Evolutionary conservation across 192 early-diverging fungal genomes (phyloP), one percentile per base, ranked within the genome.

Genomic region (Backusella westeae): DNA sequence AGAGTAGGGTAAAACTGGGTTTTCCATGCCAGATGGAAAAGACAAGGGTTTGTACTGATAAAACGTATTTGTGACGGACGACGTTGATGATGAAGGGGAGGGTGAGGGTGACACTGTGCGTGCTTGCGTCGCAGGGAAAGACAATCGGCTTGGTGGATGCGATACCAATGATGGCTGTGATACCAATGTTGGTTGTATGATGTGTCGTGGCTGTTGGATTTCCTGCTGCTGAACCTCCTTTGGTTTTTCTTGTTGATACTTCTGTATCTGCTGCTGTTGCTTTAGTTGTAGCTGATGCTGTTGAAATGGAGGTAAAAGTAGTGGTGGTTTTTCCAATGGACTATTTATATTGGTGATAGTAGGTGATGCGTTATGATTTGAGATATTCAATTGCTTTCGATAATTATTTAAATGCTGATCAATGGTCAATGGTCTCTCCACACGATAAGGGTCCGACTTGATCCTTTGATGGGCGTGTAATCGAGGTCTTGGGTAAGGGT

Each of bases 351-450:
- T 46, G 59, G 52, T 67, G 21, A 34, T 10, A 35, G 39, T 21
- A 17, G 26, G 10, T 69, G n/a, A 56, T 42, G 44, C 6, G 42
- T 6, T 44, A 26, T 21, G 46, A 56, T 9, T 49, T n/a, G 56
- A 44, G 70, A 38, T 14, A 49, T 36, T 42, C n/a, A 79, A 63
- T 6, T 67, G 70, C 10, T 53, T 67, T 21, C 75, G 80, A 56
- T 81, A 77, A 26, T 81, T 77, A 42, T 77, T 81, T 44, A 81
- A 53, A 78, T 81, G 80, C 32, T 81, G 80, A 41, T 81, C 80
- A 75, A 81, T 81, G 21, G 80, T 81, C 23, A 81, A 67, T 17
- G 80, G 80, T 66, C 76, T 77, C 38, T 81, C 76, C 7, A 78
- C 63, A 26, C 69, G 67, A 23, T 71, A 53, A 38, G 76, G 74